Evolutionary conservation across 1,139 yeast species (phyloP).

Genomic region (Yamadazyma atlantica): DNA sequence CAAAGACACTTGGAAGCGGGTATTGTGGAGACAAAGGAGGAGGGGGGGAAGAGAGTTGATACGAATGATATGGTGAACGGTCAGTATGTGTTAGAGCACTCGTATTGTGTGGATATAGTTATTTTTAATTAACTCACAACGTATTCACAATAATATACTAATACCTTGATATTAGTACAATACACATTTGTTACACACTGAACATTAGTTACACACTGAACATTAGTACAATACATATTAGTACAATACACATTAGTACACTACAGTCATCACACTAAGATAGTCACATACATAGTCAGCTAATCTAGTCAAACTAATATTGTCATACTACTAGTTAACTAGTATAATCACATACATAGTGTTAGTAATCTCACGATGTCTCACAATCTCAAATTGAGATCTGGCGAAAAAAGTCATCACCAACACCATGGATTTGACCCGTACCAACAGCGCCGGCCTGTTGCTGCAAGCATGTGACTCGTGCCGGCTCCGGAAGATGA

Average conservation of each 20-base stretch:
- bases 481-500: constrained; percentile 27
- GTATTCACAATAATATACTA: too few relatives aligned
- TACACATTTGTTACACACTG: not conserved
- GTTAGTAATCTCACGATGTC: too few relatives aligned
- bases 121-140: constrained; percentile 8
- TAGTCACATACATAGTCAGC: too few relatives aligned
- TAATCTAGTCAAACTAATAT: too few relatives aligned
- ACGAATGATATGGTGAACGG: constrained; percentile 75
- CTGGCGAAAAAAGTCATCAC: not conserved
- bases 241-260: too few relatives aligned
- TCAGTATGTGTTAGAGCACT: constrained; percentile 45
- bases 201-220: too few relatives aligned
- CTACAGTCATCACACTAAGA: too few relatives aligned
- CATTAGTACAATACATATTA: too few relatives aligned
- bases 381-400: too few relatives aligned
- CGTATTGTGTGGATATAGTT: constrained; percentile 24
- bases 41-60: constrained; percentile 63
- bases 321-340: too few relatives aligned
- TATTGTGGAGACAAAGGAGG: constrained; percentile 51
- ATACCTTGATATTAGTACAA: too few relatives aligned
- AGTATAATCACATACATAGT: too few relatives aligned
- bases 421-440: not conserved
- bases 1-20: constrained; percentile 73
- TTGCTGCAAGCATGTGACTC: constrained; percentile 26
- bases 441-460: constrained; percentile 1